phyloP scores from a whole-genome alignment of 257 asterid genomes.

The Solanum piurae region DNA sequence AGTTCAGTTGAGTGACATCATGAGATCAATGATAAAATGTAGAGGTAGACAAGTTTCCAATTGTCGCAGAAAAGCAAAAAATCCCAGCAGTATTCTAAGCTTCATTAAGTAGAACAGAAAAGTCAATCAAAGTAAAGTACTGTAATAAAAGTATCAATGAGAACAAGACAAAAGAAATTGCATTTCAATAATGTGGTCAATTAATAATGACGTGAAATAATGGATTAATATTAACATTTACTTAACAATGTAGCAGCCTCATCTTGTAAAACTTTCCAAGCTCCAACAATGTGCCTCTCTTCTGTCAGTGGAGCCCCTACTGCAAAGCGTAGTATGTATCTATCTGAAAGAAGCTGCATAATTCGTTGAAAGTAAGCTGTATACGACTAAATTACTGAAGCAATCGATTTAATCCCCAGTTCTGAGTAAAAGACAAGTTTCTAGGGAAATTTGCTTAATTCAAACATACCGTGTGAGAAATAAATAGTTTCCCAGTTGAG shows the following conservation, averaged over 20 bases:
- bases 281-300: conserved; percentile 61
- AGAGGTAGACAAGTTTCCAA: neutral
- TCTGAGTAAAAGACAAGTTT: neutral
- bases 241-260: conserved; percentile 42
- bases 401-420: neutral
- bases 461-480: conserved; percentile 78
- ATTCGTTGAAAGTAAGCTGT: neutral
- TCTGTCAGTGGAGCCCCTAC: conserved; percentile 87
- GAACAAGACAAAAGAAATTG: neutral
- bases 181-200: neutral
- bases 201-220: neutral
- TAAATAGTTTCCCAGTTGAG: conserved; percentile 70
- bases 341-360: conserved; percentile 49
- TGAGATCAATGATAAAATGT: neutral
- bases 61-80: neutral
- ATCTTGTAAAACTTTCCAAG: conserved; percentile 64
- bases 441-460: neutral
- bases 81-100: neutral
- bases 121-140: neutral
- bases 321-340: conserved; percentile 51
- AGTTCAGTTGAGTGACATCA: neutral
- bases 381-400: neutral
- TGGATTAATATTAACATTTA: neutral
- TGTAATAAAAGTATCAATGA: neutral
- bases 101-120: neutral